phyloP scores from a whole-genome alignment of 2,329 filamentous ascomycete species.

The Fusarium pseudocircinatum region DNA sequence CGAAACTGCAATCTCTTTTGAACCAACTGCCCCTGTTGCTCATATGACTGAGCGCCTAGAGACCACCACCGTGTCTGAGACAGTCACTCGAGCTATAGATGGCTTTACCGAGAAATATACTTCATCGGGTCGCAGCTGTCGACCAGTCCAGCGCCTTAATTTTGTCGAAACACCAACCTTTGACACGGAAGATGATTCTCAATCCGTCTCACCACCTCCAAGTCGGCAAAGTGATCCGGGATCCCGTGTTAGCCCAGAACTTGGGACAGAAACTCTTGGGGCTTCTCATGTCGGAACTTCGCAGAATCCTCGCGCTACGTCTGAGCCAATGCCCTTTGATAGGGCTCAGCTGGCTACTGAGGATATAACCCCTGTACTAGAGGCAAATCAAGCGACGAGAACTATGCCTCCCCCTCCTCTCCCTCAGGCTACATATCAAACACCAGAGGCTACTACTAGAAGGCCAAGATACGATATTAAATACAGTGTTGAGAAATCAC shows the following conservation, averaged over 20 bases:
- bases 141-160: not conserved
- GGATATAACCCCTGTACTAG: not conserved
- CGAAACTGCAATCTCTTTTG: accelerated
- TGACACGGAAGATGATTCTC: not conserved
- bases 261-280: not conserved
- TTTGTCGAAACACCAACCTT: not conserved
- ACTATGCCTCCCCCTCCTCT: constrained; percentile 6
- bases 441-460: not conserved
- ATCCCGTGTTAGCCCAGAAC: not conserved
- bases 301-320: accelerated
- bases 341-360: not conserved
- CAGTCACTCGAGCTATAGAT: accelerated
- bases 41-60: not conserved
- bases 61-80: accelerated
- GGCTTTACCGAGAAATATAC: not conserved
- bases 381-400: not conserved
- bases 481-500: not conserved
- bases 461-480: not conserved
- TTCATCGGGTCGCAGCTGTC: not conserved
- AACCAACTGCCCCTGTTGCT: not conserved
- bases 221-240: not conserved
- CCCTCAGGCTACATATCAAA: not conserved
- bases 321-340: accelerated
- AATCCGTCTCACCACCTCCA: not conserved
- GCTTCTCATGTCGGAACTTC: accelerated